Evolutionary conservation across 805 yeast genomes (phyloP).

Genomic region (Nakazawaea wyomingensis): DNA sequence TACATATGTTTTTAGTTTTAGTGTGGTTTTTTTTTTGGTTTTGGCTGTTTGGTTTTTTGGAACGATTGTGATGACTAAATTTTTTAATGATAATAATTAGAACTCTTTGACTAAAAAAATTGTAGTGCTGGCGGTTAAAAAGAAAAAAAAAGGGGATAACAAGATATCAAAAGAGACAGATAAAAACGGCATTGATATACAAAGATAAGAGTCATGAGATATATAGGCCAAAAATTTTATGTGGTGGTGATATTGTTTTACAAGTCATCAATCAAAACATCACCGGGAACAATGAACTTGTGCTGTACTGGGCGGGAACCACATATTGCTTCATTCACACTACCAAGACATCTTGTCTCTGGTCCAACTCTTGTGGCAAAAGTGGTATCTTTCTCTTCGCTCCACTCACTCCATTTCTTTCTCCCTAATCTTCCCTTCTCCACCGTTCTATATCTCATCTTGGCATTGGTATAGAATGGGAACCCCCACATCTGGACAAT

Average conservation of each 20-base stretch:
- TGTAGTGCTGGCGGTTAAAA: too few species aligned
- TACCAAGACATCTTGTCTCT: conserved; percentile 11
- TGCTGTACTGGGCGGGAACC: conserved; percentile 6
- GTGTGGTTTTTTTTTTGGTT: too few species aligned
- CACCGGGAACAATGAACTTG: conserved; percentile 6
- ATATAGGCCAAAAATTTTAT: too few species aligned
- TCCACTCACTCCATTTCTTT: conserved; percentile 6
- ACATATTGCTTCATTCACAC: conserved; percentile 6
- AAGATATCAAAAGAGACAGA: too few species aligned
- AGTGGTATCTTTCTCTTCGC: conserved; percentile 2
- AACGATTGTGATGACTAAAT: too few species aligned
- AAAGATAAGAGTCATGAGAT: too few species aligned
- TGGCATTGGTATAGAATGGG: conserved; percentile 6
- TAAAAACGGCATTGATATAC: too few species aligned
- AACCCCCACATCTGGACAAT: conserved; percentile 13
- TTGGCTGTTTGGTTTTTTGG: too few species aligned
- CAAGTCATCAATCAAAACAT: neutral
- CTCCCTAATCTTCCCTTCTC: conserved; percentile 1
- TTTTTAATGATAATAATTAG: too few species aligned
- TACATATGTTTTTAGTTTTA: too few species aligned
- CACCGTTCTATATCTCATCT: conserved; percentile 1
- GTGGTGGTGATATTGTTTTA: neutral
- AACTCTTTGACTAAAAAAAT: too few species aligned
- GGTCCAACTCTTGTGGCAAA: conserved; percentile 4
- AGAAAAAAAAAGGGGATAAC: too few species aligned